Evolutionary conservation across 2,329 filamentous ascomycete species (phyloP), one percentile per base, ranked within the genome.

Genomic region (Cercospora brassicicola): DNA sequence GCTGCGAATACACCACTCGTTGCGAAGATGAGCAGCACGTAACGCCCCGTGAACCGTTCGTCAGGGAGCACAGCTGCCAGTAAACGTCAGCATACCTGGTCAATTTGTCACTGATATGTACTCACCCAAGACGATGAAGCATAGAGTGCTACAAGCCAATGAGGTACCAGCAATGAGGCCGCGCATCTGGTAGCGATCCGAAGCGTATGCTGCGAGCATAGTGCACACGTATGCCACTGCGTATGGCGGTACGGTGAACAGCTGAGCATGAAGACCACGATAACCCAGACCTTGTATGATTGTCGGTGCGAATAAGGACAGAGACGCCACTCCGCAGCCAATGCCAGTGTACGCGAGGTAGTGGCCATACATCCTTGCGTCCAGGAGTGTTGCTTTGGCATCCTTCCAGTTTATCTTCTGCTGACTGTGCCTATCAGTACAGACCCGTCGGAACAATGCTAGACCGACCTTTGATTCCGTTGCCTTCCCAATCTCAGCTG

Each of bases 201-300:
- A 39, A n/a, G 36, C 36, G 15, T 39, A n/a, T 39, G 36, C 36
- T 23, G 56, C 62, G n/a, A 64, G 31, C 26, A 64, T 36, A 15
- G 62, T 90, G 0, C 87, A 82, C 1, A 86, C 51, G 69, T 88
- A 74, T 23, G 67, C 71, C 6, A 71, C 67, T 7, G 75, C 73
- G 67, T 76, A 79, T 0, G 76, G 76, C 1, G 77, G 77, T 2
- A 78, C 76, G 2, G 76, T 78, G 59, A 79, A 71, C 15, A 78
- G 71, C 59, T 78, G 76, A 10, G 76, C 77, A 33, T 83, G 79
- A 57, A 89, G 85, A 13, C 83, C 81, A 66, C 79, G 82, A 76
- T 89, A 91, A 13, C 86, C 84, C 2, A 91, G 83, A 3, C 89
- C 90, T 64, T 84, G 81, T 31, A 91, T 89, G 59, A 92, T 87